Percentiles rank a stretch among this genome's conserved stretches.
Evolutionary conservation across 805 yeast genomes (phyloP).

Genomic region (Candida stauntonica): DNA sequence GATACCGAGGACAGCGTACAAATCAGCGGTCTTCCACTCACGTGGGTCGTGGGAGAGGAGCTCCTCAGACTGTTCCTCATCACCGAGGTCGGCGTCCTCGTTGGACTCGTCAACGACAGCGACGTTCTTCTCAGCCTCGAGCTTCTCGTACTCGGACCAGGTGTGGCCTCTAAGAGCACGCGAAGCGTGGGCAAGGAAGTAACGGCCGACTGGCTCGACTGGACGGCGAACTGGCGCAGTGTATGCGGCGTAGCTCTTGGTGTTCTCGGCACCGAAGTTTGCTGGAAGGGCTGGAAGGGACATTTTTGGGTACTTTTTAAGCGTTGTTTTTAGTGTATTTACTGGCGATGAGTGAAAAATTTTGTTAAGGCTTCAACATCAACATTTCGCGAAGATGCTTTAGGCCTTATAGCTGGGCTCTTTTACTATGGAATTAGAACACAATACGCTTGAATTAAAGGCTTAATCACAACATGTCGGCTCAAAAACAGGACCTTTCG

Average conservation of each 20-base stretch:
- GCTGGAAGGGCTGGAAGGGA: slow-evolving; percentile 52
- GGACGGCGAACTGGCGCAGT: slow-evolving; percentile 69
- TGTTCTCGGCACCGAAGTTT: slow-evolving; percentile 44
- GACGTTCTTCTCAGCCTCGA: slow-evolving; percentile 85
- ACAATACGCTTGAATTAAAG: neutral
- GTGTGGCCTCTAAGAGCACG: slow-evolving; percentile 96
- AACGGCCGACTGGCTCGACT: slow-evolving; percentile 95
- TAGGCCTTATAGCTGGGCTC: neutral
- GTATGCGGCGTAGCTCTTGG: slow-evolving; percentile 46
- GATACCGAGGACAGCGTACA: slow-evolving; percentile 93
- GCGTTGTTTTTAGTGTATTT: neutral
- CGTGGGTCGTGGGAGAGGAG: slow-evolving; percentile 89
- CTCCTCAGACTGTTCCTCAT: slow-evolving; percentile 63
- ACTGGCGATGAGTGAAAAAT: slow-evolving; percentile 3
- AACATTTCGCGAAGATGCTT: slow-evolving; percentile 7
- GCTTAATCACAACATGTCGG: slow-evolving; percentile 10
- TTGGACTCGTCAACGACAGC: slow-evolving; percentile 57
- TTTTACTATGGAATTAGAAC: neutral
- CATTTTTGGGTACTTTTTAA: slow-evolving; percentile 23
- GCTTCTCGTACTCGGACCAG: slow-evolving; percentile 94
- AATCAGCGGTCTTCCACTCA: slow-evolving; percentile 96
- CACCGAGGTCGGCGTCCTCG: slow-evolving; percentile 57
- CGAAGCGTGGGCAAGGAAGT: slow-evolving; percentile 92
- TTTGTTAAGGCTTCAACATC: slow-evolving; percentile 1
- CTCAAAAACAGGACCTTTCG: slow-evolving; percentile 56